These are phyloP conservation scores for Poa annua DNA, from an alignment of 176 grass and related monocot species.

Conservation along the genomic window DNA sequence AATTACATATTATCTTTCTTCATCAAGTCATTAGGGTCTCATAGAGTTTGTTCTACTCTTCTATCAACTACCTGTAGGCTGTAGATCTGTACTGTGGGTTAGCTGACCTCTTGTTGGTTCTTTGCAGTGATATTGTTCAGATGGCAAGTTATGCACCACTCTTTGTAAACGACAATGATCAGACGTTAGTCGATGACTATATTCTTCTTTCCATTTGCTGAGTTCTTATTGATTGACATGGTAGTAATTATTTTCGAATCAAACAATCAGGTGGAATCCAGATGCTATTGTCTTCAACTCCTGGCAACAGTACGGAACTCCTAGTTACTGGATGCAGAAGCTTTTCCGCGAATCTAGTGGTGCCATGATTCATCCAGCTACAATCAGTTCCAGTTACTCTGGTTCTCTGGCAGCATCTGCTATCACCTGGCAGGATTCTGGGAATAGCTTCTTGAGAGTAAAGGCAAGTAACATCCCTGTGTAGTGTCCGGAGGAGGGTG, in stretches of 20 bases:
- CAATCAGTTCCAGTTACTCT: constrained; percentile 63
- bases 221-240: background rate
- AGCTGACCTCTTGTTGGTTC: constrained; percentile 25
- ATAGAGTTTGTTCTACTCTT: constrained; percentile 3
- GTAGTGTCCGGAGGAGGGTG: background rate
- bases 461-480: constrained; percentile 44
- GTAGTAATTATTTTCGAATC: background rate
- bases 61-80: background rate
- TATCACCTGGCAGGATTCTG: constrained; percentile 73
- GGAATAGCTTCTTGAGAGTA: constrained; percentile 68
- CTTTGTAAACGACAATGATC: constrained; percentile 72
- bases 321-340: constrained; percentile 82
- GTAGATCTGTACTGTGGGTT: background rate
- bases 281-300: constrained; percentile 92
- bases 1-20: background rate
- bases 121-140: constrained; percentile 73
- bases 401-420: constrained; percentile 64
- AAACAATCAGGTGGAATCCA: constrained; percentile 67
- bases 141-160: constrained; percentile 93
- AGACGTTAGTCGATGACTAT: constrained; percentile 40
- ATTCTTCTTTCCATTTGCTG: background rate
- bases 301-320: constrained; percentile 79
- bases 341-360: constrained; percentile 75
- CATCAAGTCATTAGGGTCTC: background rate
- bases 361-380: constrained; percentile 61